Percentiles rank a stretch among this genome's conserved stretches.
phyloP scores from a whole-genome alignment of 768 basidiomycete species.

The Russula sp. region DNA sequence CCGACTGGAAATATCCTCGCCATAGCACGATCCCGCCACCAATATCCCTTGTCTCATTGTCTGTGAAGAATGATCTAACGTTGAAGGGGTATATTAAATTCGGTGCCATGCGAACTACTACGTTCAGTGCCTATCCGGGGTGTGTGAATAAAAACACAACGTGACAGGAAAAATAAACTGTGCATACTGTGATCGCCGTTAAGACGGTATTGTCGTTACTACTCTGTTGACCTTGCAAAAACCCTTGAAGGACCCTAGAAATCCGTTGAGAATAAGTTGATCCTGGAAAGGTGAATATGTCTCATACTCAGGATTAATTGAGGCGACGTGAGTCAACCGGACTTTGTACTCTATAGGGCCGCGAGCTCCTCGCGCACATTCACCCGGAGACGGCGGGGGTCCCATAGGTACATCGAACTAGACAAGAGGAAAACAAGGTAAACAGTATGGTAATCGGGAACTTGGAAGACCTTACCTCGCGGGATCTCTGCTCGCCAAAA shows the following conservation, averaged over 20 bases:
- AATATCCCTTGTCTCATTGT: constrained; percentile 50
- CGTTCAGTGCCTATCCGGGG: constrained; percentile 58
- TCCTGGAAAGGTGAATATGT: constrained; percentile 32
- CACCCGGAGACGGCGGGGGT: constrained; percentile 32
- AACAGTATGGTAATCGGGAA: neutral
- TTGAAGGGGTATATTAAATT: constrained; percentile 67
- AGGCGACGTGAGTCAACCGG: constrained; percentile 58
- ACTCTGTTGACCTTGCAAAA: constrained; percentile 61
- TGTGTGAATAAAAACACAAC: neutral
- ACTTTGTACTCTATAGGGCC: constrained; percentile 69
- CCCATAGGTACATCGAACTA: constrained; percentile 63
- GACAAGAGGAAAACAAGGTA: constrained; percentile 11
- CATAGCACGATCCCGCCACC: constrained; percentile 66
- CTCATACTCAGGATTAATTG: constrained; percentile 83
- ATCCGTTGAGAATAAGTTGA: neutral
- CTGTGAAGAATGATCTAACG: constrained; percentile 70
- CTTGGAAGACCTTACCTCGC: constrained; percentile 44
- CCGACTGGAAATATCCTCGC: constrained; percentile 80
- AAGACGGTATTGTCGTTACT: constrained; percentile 64
- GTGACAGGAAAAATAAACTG: neutral
- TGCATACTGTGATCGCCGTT: constrained; percentile 60
- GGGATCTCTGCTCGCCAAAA: constrained; percentile 45
- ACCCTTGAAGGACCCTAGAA: constrained; percentile 58
- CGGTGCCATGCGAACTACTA: constrained; percentile 73
- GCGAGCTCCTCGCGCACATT: constrained; percentile 17